Evolutionary conservation across 202 grass and related monocot species (phyloP).

Genomic region (Cymbopogon flexuosus): DNA sequence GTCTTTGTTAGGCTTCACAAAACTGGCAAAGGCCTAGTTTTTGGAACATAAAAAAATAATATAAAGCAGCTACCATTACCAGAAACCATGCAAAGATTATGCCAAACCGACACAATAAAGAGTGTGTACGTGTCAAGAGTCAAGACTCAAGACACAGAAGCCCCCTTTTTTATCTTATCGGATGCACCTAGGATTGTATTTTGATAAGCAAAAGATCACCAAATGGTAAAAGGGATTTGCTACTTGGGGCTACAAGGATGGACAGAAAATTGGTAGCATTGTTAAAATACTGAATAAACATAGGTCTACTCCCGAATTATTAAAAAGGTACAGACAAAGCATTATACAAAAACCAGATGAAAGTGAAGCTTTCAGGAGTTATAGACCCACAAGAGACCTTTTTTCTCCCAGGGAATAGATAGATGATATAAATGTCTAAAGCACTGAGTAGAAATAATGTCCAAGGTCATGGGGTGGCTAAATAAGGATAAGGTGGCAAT

Average conservation of each 20-base stretch:
- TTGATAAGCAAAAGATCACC: background rate
- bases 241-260: too few relatives aligned
- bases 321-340: background rate
- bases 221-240: background rate
- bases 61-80: background rate
- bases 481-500: background rate
- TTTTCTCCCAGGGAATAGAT: background rate
- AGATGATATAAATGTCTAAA: background rate
- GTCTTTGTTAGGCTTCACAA: background rate
- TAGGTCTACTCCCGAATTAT: constrained; percentile 1
- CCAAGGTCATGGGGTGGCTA: background rate
- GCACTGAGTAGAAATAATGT: background rate
- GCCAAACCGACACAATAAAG: constrained; percentile 6
- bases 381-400: background rate
- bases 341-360: constrained; percentile 1
- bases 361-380: background rate
- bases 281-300: background rate
- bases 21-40: background rate
- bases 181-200: constrained; percentile 1
- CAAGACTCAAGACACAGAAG: background rate
- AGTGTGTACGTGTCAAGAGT: background rate
- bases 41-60: background rate
- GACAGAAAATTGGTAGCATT: too few relatives aligned
- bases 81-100: background rate
- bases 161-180: background rate